Evolutionary conservation across 1,139 yeast species (phyloP), one percentile per base, ranked within the genome.

Genomic region (Yamadazyma diospyri): DNA sequence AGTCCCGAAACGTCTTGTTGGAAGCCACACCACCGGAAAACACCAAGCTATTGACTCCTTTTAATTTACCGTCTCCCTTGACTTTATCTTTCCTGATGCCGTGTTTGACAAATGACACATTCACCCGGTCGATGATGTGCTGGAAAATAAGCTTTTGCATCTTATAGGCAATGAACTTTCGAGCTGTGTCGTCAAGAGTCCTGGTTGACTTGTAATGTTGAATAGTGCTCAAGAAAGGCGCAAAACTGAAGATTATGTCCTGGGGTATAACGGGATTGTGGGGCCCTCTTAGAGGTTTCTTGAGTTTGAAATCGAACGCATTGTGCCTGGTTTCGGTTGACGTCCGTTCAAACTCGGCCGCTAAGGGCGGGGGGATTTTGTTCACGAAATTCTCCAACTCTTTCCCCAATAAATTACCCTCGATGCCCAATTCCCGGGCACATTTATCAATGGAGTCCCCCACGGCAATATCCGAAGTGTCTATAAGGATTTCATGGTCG

Each of bases 1-100:
- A 69, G 5, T 51, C 38, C 31, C 97, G 62, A 13, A 92, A 64
- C 14, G 66, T 57, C 31, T 51, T 40, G 50, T 88, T 92, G 1
- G 96, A 81, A 1, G 94, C 95, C 1, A 92, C 97, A 5, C 98
- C 98, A 6, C 98, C 98, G 0, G 97, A 83, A 38, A 89, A 78
- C 1, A 92, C 84, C 45, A 89, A 72, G 42, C 78, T 76, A 16
- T 59, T 53, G 5, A 78, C 75, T 2, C 63, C 66, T 1, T 42
- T 40, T 16, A 78, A 58, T 37, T 64, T 62, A 2, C 64, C 62
- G 20, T 59, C 58, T 4, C 58, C 60, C 4, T 30, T 31, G 16
- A 56, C 55, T 6, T 53, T 55, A 2, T 32, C 32, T 6, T 14
- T 15, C 13, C 15, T 13, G 25, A 23, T 13, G 0, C 64, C 64